phyloP scores from a whole-genome alignment of 306 rosid species.

The barrel medic (Medicago truncatula) region DNA sequence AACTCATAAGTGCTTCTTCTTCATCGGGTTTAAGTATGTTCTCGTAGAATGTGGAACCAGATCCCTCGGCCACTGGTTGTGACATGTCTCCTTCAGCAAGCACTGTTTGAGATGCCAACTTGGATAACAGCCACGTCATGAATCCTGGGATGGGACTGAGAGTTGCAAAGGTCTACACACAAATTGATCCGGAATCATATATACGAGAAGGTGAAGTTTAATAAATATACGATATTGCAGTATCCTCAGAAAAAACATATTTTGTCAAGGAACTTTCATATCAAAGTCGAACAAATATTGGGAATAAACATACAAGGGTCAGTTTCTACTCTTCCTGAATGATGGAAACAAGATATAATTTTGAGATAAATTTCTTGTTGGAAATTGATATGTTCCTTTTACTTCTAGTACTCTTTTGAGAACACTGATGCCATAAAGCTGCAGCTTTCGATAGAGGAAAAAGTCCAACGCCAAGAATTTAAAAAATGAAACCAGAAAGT shows the following conservation, averaged over 20 bases:
- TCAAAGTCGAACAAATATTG: slow-evolving; percentile 16
- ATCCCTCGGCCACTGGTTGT: slow-evolving; percentile 47
- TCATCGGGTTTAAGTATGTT: slow-evolving; percentile 79
- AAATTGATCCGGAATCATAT: slow-evolving; percentile 34
- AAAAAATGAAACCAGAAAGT: slow-evolving; percentile 36
- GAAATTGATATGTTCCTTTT: neutral
- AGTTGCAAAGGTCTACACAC: slow-evolving; percentile 81
- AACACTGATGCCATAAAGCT: slow-evolving; percentile 22
- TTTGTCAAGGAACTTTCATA: slow-evolving; percentile 21
- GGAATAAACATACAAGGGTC: slow-evolving; percentile 19
- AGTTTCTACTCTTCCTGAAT: slow-evolving; percentile 31
- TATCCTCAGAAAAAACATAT: slow-evolving; percentile 32
- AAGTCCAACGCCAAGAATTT: slow-evolving; percentile 23
- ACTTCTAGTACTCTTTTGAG: slow-evolving; percentile 18
- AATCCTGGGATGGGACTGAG: slow-evolving; percentile 97
- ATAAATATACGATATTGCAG: slow-evolving; percentile 19
- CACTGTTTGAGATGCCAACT: slow-evolving; percentile 74
- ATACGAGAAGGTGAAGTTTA: slow-evolving; percentile 14
- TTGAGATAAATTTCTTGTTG: slow-evolving; percentile 1
- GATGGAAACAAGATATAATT: slow-evolving; percentile 35
- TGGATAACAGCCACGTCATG: slow-evolving; percentile 89
- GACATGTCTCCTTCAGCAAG: slow-evolving; percentile 61
- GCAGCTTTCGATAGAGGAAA: slow-evolving; percentile 25
- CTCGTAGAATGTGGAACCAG: slow-evolving; percentile 77
- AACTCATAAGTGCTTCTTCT: slow-evolving; percentile 70